Evolutionary conservation across 768 basidiomycete species (phyloP), one percentile per base, ranked within the genome.

Genomic region (Russula earlei): DNA sequence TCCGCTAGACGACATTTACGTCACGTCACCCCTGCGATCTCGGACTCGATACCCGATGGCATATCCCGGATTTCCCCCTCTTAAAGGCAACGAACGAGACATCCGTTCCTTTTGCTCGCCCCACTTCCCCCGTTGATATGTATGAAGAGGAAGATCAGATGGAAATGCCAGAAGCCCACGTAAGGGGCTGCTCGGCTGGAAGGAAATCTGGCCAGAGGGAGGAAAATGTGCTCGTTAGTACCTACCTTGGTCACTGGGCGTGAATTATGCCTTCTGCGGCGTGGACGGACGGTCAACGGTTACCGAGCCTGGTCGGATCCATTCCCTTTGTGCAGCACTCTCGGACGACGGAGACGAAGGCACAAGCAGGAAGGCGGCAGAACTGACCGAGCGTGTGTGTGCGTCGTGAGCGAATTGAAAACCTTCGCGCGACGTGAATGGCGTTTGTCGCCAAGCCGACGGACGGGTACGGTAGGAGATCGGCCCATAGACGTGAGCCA

Each of bases 391-490:
- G 11, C 31, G 31, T 11, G 31, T 15, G 34, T 14, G 15, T 36
- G 34, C 4, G 14, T 9, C 10, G 15, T 11, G 15, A 36, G 17
- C n/a, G 48, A 37, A 8, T 15, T 14, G 8, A 22, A 31, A 33
- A 9, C 40, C 29, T 52, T 31, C 24, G 10, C 34, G 34, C 43
- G 22, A 17, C 17, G 27, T 10, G 43, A 24, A 17, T 42, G 56
- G 31, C 33, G 37, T 45, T 47, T 34, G 51, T 52, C 45, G 45
- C n/a, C 42, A 52, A 25, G 50, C 38, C 34, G 38, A 52, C 24
- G n/a, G n/a, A n/a, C n/a, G n/a, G n/a, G n/a, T n/a, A n/a, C n/a
- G 56, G 51, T 22, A 42, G 33, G 31, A 52, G 51, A 57, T 57
- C 55, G 55, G 50, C 49, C 37, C 31, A 52, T 46, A 54, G 33